A percentile compares a stretch with the other conserved stretches of the same genome.
Evolutionary conservation across 1,284 basidiomycete genomes (phyloP).

Genomic region (Trametes sp.): DNA sequence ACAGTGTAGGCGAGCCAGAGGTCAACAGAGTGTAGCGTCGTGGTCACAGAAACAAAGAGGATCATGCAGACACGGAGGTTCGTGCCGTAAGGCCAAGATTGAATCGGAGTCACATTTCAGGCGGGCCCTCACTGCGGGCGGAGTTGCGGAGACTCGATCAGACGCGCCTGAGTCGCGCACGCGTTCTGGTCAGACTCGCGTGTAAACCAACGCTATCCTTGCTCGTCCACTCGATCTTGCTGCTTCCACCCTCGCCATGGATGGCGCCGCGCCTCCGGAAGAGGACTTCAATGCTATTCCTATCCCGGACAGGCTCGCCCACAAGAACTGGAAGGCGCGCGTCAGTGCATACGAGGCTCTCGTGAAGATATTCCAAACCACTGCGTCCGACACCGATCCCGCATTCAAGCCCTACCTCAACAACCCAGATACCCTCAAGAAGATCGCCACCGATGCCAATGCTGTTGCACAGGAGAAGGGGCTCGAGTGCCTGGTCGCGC

Average conservation of each 20-base stretch:
- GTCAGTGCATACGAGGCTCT: conserved; percentile 93
- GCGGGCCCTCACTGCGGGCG: conserved; percentile 4
- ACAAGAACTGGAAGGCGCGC: conserved; percentile 99
- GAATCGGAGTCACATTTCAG: conserved; percentile 4
- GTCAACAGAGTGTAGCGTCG: too few species aligned
- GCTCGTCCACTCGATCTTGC: conserved; percentile 21
- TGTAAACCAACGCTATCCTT: conserved; percentile 27
- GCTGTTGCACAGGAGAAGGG: conserved; percentile 99
- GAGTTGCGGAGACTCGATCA: conserved; percentile 11
- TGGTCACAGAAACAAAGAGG: too few species aligned
- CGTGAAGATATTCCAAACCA: conserved; percentile 85
- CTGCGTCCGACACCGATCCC: conserved; percentile 92
- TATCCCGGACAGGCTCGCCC: conserved; percentile 83
- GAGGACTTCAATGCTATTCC: conserved; percentile 92
- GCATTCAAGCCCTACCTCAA: conserved; percentile 90
- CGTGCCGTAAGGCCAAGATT: neutral
- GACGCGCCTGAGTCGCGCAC: conserved; percentile 28
- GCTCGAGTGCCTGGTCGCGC: conserved; percentile 83
- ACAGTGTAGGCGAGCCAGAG: neutral
- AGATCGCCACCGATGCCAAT: conserved; percentile 90
- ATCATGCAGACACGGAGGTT: neutral
- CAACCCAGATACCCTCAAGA: conserved; percentile 83
- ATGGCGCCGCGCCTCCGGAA: conserved; percentile 89
- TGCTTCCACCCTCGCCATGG: conserved; percentile 59
- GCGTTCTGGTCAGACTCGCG: conserved; percentile 16